Conservation (phyloP, 331 rosid species). For the Spiraea crenata region DNA sequence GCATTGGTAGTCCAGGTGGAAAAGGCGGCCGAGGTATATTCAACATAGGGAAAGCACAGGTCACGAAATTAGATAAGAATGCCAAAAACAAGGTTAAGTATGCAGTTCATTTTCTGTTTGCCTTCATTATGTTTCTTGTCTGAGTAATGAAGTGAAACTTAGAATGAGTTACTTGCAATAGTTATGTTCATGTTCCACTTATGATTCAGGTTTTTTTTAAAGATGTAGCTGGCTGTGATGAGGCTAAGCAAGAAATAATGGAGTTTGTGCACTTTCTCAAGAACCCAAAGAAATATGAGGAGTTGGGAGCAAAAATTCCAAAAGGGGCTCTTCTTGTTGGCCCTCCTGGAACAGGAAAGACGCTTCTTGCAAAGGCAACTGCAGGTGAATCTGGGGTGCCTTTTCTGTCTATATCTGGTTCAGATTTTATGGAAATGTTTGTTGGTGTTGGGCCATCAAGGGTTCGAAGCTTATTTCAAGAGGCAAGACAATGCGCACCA, state of each 20-base stretch:
- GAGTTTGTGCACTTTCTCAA: conserved; percentile 93
- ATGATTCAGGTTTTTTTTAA: conserved; percentile 63
- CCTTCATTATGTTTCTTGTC: conserved; percentile 6
- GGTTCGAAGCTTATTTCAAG: conserved; percentile 89
- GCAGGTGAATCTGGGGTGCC: conserved; percentile 97
- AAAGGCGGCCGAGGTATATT: conserved; percentile 77
- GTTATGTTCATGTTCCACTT: neutral
- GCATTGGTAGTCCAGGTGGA: conserved; percentile 56
- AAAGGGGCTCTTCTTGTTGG: conserved; percentile 95
- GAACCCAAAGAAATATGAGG: conserved; percentile 89
- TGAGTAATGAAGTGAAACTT: neutral
- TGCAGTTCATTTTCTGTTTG: conserved; percentile 11
- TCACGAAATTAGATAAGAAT: conserved; percentile 74
- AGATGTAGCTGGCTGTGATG: conserved; percentile 99
- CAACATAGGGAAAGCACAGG: conserved; percentile 79
- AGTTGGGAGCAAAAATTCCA: conserved; percentile 91
- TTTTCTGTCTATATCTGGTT: conserved; percentile 85
- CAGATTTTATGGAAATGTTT: conserved; percentile 93
- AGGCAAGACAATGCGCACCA: conserved; percentile 90
- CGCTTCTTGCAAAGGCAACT: conserved; percentile 93
- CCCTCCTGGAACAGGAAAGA: conserved; percentile 97
- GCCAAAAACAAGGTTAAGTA: conserved; percentile 71
- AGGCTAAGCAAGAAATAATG: conserved; percentile 95
- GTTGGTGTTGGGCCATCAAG: conserved; percentile 97
- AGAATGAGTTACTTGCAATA: neutral